These are phyloP conservation scores for Apiospora hydei DNA, from an alignment of 2,329 filamentous ascomycete species.

Conservation along the genomic window DNA sequence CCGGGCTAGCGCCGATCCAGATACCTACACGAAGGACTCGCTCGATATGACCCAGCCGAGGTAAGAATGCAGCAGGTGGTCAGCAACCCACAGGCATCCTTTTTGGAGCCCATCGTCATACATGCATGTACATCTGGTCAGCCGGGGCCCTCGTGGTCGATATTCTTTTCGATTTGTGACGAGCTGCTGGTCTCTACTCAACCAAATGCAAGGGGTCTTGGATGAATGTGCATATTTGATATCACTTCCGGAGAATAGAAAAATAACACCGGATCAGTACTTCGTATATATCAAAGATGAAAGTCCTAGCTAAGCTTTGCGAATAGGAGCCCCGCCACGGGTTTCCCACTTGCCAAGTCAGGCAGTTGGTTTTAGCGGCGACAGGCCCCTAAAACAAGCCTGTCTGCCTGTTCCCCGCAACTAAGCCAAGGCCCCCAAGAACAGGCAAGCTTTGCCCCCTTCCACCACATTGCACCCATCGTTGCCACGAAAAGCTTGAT, in stretches of 20 bases:
- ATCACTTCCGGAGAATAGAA: background rate
- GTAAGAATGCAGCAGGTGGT: background rate
- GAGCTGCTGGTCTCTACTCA: background rate
- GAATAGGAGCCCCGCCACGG: background rate
- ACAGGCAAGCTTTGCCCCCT: background rate
- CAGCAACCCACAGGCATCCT: background rate
- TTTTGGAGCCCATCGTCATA: background rate
- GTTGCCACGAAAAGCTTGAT: constrained; percentile 7
- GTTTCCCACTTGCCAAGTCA: constrained; percentile 1
- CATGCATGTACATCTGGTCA: background rate
- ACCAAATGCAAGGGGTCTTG: background rate
- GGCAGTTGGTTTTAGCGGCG: background rate
- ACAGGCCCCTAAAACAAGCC: background rate
- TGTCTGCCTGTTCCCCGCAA: background rate
- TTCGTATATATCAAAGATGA: background rate
- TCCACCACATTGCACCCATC: background rate
- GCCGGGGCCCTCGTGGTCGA: background rate
- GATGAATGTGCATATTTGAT: background rate
- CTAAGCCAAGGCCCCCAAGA: background rate
- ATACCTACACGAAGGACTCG: background rate
- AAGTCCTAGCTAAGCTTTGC: background rate
- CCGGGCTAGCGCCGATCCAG: background rate
- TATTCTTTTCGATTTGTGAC: background rate
- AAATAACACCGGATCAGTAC: too few relatives aligned
- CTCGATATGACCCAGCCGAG: background rate